phyloP scores from a whole-genome alignment of 2,329 filamentous ascomycete genomes.

The Pestalotiopsis sp. region DNA sequence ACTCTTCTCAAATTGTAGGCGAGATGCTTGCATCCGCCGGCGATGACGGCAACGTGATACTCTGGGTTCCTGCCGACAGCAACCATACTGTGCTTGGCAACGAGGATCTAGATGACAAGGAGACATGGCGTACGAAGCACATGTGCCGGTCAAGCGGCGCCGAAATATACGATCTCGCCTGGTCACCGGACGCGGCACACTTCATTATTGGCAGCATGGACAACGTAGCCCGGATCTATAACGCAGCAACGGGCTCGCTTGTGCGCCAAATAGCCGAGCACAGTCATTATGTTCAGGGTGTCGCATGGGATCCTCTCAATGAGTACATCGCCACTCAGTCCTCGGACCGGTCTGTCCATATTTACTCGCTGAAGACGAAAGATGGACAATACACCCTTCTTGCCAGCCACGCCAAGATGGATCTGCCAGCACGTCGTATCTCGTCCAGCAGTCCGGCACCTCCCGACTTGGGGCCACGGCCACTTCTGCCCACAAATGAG shows the following conservation, averaged over 20 bases:
- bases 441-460: conserved; percentile 92
- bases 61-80: conserved; percentile 89
- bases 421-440: conserved; percentile 87
- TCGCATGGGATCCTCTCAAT: conserved; percentile 97
- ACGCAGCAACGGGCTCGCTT: conserved; percentile 77
- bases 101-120: conserved; percentile 88
- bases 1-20: conserved; percentile 52
- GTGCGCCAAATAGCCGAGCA: conserved; percentile 96
- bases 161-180: conserved; percentile 97
- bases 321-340: conserved; percentile 98
- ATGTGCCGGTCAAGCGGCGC: conserved; percentile 96
- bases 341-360: conserved; percentile 95
- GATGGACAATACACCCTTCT: conserved; percentile 93
- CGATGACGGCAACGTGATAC: conserved; percentile 94
- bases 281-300: conserved; percentile 97
- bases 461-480: conserved; percentile 73
- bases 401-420: conserved; percentile 78
- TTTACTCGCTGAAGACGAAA: conserved; percentile 94
- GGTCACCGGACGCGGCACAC: conserved; percentile 95
- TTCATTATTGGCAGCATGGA: conserved; percentile 99
- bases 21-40: conserved; percentile 93
- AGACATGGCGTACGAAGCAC: conserved; percentile 94
- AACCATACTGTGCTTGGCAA: conserved; percentile 75
- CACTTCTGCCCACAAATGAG: conserved; percentile 58
- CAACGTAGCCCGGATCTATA: conserved; percentile 96